Conservation (phyloP, 2,329 filamentous ascomycete genomes). For the Fonsecaea nubica region DNA sequence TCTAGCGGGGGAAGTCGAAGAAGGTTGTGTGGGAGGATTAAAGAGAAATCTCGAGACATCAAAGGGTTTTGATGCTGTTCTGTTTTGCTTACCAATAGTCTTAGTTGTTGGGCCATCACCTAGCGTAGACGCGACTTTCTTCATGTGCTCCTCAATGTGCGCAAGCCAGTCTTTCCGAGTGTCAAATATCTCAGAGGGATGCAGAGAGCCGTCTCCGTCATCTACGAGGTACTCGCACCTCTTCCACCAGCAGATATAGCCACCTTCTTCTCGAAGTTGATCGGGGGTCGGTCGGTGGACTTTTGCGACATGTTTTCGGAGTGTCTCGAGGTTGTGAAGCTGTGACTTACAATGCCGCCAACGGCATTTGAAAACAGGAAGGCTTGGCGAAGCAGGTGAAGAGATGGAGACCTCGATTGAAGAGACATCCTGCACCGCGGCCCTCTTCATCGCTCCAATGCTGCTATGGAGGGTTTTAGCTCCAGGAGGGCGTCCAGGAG, state of each 20-base stretch:
- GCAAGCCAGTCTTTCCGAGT: conserved; percentile 53
- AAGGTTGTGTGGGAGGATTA: conserved; percentile 15
- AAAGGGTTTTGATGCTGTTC: conserved; percentile 26
- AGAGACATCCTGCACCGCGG: conserved; percentile 6
- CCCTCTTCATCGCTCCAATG: conserved; percentile 17
- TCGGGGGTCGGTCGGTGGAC: conserved; percentile 52
- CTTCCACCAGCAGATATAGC: conserved; percentile 45
- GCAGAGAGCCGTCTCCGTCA: conserved; percentile 41
- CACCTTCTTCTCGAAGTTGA: conserved; percentile 24
- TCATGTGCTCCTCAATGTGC: conserved; percentile 62
- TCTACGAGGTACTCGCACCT: conserved; percentile 41
- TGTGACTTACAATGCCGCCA: conserved; percentile 65
- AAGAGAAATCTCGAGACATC: conserved; percentile 33
- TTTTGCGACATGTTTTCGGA: conserved; percentile 66
- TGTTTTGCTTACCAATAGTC: conserved; percentile 60
- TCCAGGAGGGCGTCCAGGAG: conserved; percentile 45
- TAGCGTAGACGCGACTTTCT: conserved; percentile 60
- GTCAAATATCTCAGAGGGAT: conserved; percentile 45
- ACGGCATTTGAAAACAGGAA: conserved; percentile 58
- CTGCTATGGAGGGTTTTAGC: conserved; percentile 42
- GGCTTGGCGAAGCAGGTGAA: conserved; percentile 18
- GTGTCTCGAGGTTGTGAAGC: conserved; percentile 66
- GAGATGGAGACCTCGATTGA: conserved; percentile 18
- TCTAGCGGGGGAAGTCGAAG: conserved; percentile 30
- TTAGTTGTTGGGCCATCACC: conserved; percentile 66